Conservation (phyloP, 2,329 filamentous ascomycete species). For the Diaporthe humulicola region DNA sequence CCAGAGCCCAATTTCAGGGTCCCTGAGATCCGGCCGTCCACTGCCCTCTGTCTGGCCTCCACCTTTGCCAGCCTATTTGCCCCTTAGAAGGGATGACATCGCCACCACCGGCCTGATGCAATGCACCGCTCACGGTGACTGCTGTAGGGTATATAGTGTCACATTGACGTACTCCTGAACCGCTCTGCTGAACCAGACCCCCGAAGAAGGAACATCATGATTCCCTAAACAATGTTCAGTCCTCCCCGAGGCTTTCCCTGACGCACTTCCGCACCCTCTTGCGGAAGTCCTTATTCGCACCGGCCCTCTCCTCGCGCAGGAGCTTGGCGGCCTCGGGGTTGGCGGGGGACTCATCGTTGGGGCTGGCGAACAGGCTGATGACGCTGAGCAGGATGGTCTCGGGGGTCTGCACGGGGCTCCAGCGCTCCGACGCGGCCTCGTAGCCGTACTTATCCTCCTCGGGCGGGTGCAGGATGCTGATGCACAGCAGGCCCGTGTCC, state of each 20-base stretch:
- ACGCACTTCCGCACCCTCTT: constrained; percentile 83
- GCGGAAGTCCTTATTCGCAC: constrained; percentile 78
- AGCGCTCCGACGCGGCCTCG: constrained; percentile 89
- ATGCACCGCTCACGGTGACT: constrained; percentile 2
- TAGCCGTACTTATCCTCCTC: constrained; percentile 96
- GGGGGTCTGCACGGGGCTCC: constrained; percentile 94
- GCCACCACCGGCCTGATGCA: constrained; percentile 15
- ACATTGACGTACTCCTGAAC: constrained; percentile 2
- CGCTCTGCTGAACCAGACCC: background rate
- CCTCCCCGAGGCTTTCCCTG: constrained; percentile 83
- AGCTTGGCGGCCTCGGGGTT: constrained; percentile 94
- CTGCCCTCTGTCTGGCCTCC: background rate
- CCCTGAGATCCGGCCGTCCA: background rate
- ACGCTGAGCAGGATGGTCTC: constrained; percentile 94
- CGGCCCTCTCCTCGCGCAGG: constrained; percentile 82
- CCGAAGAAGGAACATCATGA: background rate
- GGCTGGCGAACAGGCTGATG: constrained; percentile 91
- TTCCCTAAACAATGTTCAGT: constrained; percentile 53
- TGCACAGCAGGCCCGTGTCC: constrained; percentile 85
- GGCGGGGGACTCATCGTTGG: constrained; percentile 95
- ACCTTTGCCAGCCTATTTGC: background rate
- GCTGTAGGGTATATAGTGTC: constrained; percentile 24
- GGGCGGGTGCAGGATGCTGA: constrained; percentile 95
- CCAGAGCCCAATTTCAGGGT: background rate
- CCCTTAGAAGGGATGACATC: constrained; percentile 1